phyloP scores from a whole-genome alignment of 441 rosid species.

The Erodium moschatum region DNA sequence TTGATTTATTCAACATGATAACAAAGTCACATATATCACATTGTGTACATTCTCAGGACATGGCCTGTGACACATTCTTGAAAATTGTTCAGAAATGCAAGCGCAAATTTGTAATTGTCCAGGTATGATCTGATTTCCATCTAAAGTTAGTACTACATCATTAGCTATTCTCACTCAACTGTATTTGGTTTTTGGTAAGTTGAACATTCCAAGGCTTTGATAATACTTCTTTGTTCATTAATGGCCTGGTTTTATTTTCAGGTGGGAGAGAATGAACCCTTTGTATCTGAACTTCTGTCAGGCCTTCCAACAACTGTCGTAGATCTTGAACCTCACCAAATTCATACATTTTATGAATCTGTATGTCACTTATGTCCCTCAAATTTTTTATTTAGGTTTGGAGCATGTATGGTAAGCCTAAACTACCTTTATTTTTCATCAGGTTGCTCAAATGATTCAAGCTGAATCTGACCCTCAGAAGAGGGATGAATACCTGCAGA shows the following conservation, averaged over 20 bases:
- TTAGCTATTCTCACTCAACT: background rate
- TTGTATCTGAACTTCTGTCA: slow-evolving; percentile 91
- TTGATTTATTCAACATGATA: background rate
- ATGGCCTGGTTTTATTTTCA: slow-evolving; percentile 27
- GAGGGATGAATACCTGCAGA: slow-evolving; percentile 89
- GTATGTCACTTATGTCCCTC: slow-evolving; percentile 34
- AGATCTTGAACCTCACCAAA: slow-evolving; percentile 99
- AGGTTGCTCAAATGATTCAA: slow-evolving; percentile 98
- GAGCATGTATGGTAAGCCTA: background rate
- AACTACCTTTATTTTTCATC: slow-evolving; percentile 7
- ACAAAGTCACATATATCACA: background rate
- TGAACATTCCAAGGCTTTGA: background rate
- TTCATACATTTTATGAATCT: slow-evolving; percentile 95
- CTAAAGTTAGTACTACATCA: background rate
- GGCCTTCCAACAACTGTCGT: slow-evolving; percentile 86
- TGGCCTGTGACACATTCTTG: slow-evolving; percentile 99
- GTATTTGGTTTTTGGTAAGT: background rate
- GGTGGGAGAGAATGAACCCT: slow-evolving; percentile 97
- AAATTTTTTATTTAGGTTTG: background rate
- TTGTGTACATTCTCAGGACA: slow-evolving; percentile 51
- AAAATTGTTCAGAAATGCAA: slow-evolving; percentile 99
- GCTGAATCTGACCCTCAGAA: slow-evolving; percentile 96
- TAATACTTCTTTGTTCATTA: background rate
- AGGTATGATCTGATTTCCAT: slow-evolving; percentile 36
- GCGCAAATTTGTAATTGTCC: slow-evolving; percentile 89